Conservation (phyloP, 495 filamentous ascomycete species). For the Tuber indicum region DNA sequence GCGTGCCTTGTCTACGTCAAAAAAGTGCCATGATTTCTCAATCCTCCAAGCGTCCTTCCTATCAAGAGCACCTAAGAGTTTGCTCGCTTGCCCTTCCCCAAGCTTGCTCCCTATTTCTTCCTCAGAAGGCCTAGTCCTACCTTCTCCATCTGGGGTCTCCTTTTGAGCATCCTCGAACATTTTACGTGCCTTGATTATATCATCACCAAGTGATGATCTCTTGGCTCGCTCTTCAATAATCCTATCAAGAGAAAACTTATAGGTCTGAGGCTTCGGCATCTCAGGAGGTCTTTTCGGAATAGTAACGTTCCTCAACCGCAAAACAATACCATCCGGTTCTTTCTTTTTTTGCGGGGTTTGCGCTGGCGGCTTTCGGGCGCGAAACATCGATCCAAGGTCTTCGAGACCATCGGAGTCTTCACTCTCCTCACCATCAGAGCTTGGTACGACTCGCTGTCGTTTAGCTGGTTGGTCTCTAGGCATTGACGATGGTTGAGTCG, state of each 20-base stretch:
- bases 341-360: conserved; percentile 20
- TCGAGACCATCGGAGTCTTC: conserved; percentile 51
- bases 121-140: conserved; percentile 27
- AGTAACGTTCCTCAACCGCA: conserved; percentile 16
- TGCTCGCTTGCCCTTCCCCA: conserved; percentile 49
- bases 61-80: conserved; percentile 62
- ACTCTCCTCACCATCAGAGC: conserved; percentile 63
- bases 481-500: conserved; percentile 34
- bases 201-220: conserved; percentile 12
- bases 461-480: conserved; percentile 26
- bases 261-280: conserved; percentile 46
- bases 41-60: conserved; percentile 64
- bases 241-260: conserved; percentile 61
- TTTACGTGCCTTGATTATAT: conserved; percentile 15
- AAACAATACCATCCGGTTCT: not conserved
- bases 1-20: conserved; percentile 44
- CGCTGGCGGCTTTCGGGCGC: conserved; percentile 12
- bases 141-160: conserved; percentile 53
- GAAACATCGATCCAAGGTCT: conserved; percentile 46
- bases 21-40: conserved; percentile 62
- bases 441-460: conserved; percentile 51
- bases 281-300: conserved; percentile 4
- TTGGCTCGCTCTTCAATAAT: conserved; percentile 47
- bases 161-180: conserved; percentile 41
- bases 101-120: conserved; percentile 52